Conservation (phyloP, 1,284 basidiomycete genomes). For the Amylostereum areolatum region DNA sequence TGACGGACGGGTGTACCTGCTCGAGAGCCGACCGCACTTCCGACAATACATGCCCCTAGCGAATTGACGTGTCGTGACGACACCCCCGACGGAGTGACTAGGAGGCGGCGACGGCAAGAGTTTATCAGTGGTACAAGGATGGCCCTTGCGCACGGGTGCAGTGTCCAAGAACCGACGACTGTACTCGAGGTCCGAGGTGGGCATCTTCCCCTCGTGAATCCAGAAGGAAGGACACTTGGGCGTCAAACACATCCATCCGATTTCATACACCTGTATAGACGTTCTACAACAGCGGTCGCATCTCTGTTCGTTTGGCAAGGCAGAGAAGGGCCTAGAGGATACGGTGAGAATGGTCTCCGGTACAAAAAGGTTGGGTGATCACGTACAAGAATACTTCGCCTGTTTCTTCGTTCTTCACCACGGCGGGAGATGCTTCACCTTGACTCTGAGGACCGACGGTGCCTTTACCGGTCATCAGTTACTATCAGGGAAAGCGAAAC, state of each 20-base stretch:
- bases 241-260: constrained; percentile 58
- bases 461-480: too few relatives aligned
- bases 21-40: constrained; percentile 63
- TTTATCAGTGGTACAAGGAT: neutral
- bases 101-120: neutral
- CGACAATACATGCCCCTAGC: constrained; percentile 67
- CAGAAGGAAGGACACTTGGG: constrained; percentile 54
- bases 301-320: constrained; percentile 12
- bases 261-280: constrained; percentile 48
- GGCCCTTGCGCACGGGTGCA: too few relatives aligned
- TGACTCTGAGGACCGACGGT: too few relatives aligned
- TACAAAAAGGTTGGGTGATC: neutral
- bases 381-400: too few relatives aligned
- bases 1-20: constrained; percentile 45
- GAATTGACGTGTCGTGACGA: constrained; percentile 45
- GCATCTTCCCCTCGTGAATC: constrained; percentile 24
- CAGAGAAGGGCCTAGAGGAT: constrained; percentile 3
- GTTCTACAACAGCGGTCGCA: constrained; percentile 27
- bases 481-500: too few relatives aligned
- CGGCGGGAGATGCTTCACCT: too few relatives aligned
- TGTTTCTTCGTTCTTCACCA: too few relatives aligned
- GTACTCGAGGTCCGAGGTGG: constrained; percentile 25
- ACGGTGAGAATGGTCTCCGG: neutral
- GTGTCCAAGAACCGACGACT: too few relatives aligned
- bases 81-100: neutral